Base-by-base conservation (phyloP, 495 filamentous ascomycete species). In the Aspergillus taichungensis region DNA sequence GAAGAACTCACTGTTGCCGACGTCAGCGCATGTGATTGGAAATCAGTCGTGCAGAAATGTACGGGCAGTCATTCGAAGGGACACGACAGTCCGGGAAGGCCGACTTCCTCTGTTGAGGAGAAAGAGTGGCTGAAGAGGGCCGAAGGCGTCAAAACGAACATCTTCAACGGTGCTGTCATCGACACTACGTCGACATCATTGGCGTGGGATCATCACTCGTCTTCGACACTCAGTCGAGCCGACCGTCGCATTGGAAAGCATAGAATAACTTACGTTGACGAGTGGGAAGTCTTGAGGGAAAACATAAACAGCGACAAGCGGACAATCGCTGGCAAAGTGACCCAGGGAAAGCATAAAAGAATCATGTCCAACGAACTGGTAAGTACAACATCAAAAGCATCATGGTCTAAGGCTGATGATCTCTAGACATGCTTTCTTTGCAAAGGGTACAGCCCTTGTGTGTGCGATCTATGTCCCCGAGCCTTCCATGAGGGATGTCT, bases 281-380 rank as follows among this genome's bases (percentile, higher is more conserved):
- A 79, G 5, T 80, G 68, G 50, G 69, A 70, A 1, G 70, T 84
- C n/a, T 69, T 62, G 18, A 84, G 82, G 46, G 74, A 80, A 42
- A 79, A 24, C 10, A 31, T 12, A 56, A 24, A 77, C 77, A 52
- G 65, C 49, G 6, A 56, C 72, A 38, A 77, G 76, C 71, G 30
- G 4, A 8, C 30, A 43, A 6, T 69, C 81, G 2, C 6, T 59
- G 63, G 27, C 61, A 78, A n/a, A 71, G 69, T 1, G 70, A 75
- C 32, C 53, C 57, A 0, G 60, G 60, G 37, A 63, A 62, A 6
- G 57, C 52, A n/a, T 73, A 73, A 52, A 68, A 64, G 30, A 55
- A 52, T 6, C 39, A 55, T 1, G 57, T 82, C 61, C 0, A 67
- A 79, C 42, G 75, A 84, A 52, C 60, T 66, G 12, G 68, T 69